Evolutionary conservation across 192 early-diverging fungal species (phyloP).

Genomic region (Piromyces finnis): DNA sequence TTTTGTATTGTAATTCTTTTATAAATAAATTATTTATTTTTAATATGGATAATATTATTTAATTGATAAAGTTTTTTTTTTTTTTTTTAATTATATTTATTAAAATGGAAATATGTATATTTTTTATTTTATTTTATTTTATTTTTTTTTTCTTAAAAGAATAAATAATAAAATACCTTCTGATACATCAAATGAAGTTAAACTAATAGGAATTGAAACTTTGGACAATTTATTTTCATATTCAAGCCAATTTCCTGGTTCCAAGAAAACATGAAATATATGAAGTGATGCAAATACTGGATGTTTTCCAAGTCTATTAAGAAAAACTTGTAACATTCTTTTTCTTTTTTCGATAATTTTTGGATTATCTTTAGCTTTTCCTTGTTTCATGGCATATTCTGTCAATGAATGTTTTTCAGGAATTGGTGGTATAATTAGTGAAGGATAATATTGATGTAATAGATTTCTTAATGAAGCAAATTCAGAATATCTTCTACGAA

Average conservation of each 20-base stretch:
- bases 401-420: conserved; percentile 91
- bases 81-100: no score
- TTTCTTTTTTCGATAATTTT: conserved; percentile 78
- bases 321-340: conserved; percentile 80
- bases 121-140: no score
- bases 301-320: conserved; percentile 80
- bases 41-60: no score
- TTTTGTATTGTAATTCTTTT: conserved; percentile 1
- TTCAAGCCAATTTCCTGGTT: conserved; percentile 46
- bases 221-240: conserved; percentile 19
- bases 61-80: no score
- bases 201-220: conserved; percentile 14
- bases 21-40: no score
- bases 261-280: conserved; percentile 83
- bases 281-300: conserved; percentile 72
- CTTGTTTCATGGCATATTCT: conserved; percentile 45
- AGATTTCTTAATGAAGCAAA: conserved; percentile 78
- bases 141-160: not conserved
- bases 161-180: not conserved
- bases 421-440: conserved; percentile 80
- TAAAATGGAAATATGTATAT: no score
- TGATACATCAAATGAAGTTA: conserved; percentile 6
- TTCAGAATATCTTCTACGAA: conserved; percentile 82
- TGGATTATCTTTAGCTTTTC: conserved; percentile 80
- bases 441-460: conserved; percentile 64